phyloP scores from a whole-genome alignment of 208 protist genomes.

The Naegleria gruberi region DNA sequence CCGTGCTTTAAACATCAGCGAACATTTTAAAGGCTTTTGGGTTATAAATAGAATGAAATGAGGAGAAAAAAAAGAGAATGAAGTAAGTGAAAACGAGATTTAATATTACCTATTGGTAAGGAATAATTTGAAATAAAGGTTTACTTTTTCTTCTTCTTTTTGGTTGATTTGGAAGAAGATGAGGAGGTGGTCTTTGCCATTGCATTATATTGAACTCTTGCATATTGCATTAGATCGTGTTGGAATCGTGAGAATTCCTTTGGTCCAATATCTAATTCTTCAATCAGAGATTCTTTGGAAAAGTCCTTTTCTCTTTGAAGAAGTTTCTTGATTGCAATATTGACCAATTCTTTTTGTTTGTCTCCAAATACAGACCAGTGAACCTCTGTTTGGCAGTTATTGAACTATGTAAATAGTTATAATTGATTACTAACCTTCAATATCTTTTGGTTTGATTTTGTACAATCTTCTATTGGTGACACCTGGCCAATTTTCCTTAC shows the following conservation, averaged over 20 bases:
- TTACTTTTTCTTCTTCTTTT: neutral
- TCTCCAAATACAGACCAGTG: neutral
- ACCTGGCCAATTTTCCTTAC: neutral
- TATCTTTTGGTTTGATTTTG: conserved; percentile 11
- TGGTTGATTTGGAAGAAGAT: neutral
- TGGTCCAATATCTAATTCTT: neutral
- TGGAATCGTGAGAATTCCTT: neutral
- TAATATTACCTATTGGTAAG: too few species aligned
- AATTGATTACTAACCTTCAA: neutral
- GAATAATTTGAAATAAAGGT: too few species aligned
- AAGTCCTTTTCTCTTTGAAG: neutral
- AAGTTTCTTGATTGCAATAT: neutral
- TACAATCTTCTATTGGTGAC: neutral
- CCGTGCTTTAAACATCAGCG: too few species aligned
- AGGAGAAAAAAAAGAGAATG: too few species aligned
- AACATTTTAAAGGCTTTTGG: too few species aligned
- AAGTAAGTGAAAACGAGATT: too few species aligned
- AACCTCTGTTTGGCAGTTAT: neutral
- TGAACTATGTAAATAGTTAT: too few species aligned
- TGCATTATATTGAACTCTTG: neutral
- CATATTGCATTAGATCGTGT: neutral
- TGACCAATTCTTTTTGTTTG: neutral
- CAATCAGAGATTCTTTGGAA: neutral
- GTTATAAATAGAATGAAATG: too few species aligned
- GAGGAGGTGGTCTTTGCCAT: neutral